Evolutionary conservation across 345 rosid genomes (phyloP), one percentile per base, ranked within the genome.

Genomic region (Euphorbia lathyris): DNA sequence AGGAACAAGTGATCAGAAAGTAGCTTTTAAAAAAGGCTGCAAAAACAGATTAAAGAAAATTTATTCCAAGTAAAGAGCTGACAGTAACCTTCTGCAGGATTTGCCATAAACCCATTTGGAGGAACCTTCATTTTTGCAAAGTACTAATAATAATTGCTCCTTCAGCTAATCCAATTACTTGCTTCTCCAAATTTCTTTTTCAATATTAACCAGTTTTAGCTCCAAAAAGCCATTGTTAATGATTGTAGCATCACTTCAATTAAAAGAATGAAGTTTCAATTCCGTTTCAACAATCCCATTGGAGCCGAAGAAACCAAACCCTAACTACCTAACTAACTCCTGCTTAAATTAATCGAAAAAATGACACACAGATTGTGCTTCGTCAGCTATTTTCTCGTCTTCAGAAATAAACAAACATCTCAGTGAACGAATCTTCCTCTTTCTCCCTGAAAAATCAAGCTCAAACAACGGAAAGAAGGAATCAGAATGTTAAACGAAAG

Each of bases 51-150:
- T 16, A 45, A 48, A 42, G 61, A 42, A 57, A 56, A 1, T 25
- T 19, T 25, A 23, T 75, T 50, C n/a, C 2, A 11, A 67, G 56
- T 60, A 45, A 34, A 73, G 55, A 68, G n/a, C n/a, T n/a, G 58
- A 58, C 27, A 58, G 47, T 80, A 48, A 95, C 99, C 99, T 90
- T 91, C 97, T 40, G 77, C 78, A 59, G 87, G 78, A 75, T 80
- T 89, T 9, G 91, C 72, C 75, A 86, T 48, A 56, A 81, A 83
- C 29, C 96, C 99, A 90, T 87, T 91, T 70, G 96, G 69, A 72
- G 90, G 90, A 84, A 86, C 82, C 93, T 91, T 95, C 99, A 95
- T 95, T 84, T 65, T 83, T 63, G 66, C 58, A 67, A 74, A 25
- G 22, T 55, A 58, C 71, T 26, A 17, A 30, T 30, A 40, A 61